Evolutionary conservation across 2,329 filamentous ascomycete genomes (phyloP), one percentile per base, ranked within the genome.

Genomic region (Pleoardoris graminearum): DNA sequence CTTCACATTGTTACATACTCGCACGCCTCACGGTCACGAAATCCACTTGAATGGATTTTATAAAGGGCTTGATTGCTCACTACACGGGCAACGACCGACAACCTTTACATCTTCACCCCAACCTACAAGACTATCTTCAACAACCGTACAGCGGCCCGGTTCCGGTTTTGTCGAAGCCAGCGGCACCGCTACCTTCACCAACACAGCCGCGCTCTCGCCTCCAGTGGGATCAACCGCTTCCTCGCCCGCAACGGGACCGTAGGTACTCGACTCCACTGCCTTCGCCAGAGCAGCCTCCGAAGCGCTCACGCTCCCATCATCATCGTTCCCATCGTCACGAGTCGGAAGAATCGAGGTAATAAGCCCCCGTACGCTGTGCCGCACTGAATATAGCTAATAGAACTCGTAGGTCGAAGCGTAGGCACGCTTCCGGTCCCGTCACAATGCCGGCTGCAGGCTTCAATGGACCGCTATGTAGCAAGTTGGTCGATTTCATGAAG

Each of bases 401-500:
- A n/a, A 7, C 10, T 16, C 16, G 8, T 8, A 35, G 44, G 19
- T 37, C 16, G 36, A 51, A 35, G 37, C 58, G 39, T 44, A 61
- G 57, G 45, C 48, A 30, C 10, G 6, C 21, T 11, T 47, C 23
- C 57, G 56, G 8, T 11, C 22, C 41, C 3, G 11, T 3, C 25
- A 38, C 4, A 8, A 35, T 37, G 33, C 35, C 38, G 61, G 19
- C 61, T 58, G 44, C 53, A 1, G 50, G 51, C 7, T 67, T 69
- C 53, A 59, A 44, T 2, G 67, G 69, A 1, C 67, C 69, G 0
- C 67, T 62, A 62, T 62, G 62, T 19, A 58, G 49, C 50, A 55
- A 63, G 46, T 51, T 73, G 12, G 53, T 60, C 4, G 46, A 54
- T 0, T 56, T 73, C 33, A 61, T 61, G 39, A 63, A 65, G 29